phyloP scores from a whole-genome alignment of 75 land plant species.

The Sequoiadendron giganteum region DNA sequence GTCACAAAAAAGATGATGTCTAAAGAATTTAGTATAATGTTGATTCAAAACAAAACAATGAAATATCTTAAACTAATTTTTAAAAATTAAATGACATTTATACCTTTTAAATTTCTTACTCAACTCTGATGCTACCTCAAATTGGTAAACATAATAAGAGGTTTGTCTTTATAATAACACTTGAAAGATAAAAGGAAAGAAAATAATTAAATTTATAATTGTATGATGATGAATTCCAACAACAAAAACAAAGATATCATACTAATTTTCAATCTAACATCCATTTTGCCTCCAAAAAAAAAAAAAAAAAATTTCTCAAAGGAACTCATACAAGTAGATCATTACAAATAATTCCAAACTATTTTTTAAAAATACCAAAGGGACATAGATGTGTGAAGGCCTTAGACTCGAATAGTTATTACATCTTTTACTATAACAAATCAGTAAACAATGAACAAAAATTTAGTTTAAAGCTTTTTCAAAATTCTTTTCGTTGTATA shows the following conservation, averaged over 20 bases:
- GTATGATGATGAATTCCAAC: neutral
- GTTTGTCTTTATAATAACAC: neutral
- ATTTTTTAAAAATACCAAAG: neutral
- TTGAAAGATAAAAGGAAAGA: too few species aligned
- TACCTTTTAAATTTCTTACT: neutral
- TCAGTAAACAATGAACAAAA: too few species aligned
- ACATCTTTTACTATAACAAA: too few species aligned
- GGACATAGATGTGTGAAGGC: too few species aligned
- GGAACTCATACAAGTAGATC: neutral
- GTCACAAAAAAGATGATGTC: neutral
- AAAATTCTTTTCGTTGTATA: too few species aligned
- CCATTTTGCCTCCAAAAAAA: conserved; percentile 1
- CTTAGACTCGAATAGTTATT: too few species aligned
- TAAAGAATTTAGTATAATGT: neutral
- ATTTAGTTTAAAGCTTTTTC: too few species aligned
- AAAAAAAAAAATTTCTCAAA: neutral
- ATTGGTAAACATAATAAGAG: neutral
- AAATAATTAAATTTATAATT: neutral
- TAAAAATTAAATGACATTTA: neutral
- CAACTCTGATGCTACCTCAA: neutral
- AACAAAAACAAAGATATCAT: neutral
- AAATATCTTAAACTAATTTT: neutral
- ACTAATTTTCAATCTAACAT: neutral
- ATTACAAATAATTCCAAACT: neutral
- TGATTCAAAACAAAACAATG: neutral